Evolutionary conservation across 1,284 basidiomycete species (phyloP).

Genomic region (Agaricales sp.): DNA sequence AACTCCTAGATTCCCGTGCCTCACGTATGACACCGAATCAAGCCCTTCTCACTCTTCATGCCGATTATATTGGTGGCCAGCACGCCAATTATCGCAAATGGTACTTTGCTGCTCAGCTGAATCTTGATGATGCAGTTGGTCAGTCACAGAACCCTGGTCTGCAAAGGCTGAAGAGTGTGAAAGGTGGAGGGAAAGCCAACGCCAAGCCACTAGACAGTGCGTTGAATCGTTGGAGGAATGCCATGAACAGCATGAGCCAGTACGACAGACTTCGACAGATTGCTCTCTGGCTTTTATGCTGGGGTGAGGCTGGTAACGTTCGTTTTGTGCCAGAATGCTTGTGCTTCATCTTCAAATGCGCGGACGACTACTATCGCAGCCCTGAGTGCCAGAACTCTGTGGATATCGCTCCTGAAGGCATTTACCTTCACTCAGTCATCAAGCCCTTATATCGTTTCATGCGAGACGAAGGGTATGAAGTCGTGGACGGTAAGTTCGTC

Average conservation of each 20-base stretch:
- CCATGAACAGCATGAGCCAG: slow-evolving; percentile 99
- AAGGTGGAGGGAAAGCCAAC: slow-evolving; percentile 50
- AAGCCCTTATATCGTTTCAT: slow-evolving; percentile 95
- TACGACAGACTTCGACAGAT: slow-evolving; percentile 97
- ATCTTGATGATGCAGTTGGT: slow-evolving; percentile 97
- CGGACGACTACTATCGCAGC: slow-evolving; percentile 98
- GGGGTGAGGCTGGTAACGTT: slow-evolving; percentile 98
- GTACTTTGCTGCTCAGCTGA: slow-evolving; percentile 99
- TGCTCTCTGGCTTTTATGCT: slow-evolving; percentile 92
- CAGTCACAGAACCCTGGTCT: slow-evolving; percentile 91
- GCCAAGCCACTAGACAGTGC: slow-evolving; percentile 88
- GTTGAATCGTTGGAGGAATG: slow-evolving; percentile 89
- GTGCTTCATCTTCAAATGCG: slow-evolving; percentile 99
- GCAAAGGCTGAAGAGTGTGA: slow-evolving; percentile 80
- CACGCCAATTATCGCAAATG: slow-evolving; percentile 97
- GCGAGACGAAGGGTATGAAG: slow-evolving; percentile 96
- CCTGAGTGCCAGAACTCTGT: slow-evolving; percentile 94
- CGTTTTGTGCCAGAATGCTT: slow-evolving; percentile 95
- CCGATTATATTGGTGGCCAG: slow-evolving; percentile 97
- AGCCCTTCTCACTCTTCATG: slow-evolving; percentile 91
- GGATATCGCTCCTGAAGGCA: slow-evolving; percentile 91
- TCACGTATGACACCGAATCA: slow-evolving; percentile 99
- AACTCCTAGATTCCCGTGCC: slow-evolving; percentile 89
- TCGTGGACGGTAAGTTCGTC: slow-evolving; percentile 92
- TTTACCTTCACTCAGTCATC: slow-evolving; percentile 88